Evolutionary conservation across 169 alveolate genomes (phyloP), one percentile per base, ranked within the genome.

Genomic region (Blepharisma undulans): DNA sequence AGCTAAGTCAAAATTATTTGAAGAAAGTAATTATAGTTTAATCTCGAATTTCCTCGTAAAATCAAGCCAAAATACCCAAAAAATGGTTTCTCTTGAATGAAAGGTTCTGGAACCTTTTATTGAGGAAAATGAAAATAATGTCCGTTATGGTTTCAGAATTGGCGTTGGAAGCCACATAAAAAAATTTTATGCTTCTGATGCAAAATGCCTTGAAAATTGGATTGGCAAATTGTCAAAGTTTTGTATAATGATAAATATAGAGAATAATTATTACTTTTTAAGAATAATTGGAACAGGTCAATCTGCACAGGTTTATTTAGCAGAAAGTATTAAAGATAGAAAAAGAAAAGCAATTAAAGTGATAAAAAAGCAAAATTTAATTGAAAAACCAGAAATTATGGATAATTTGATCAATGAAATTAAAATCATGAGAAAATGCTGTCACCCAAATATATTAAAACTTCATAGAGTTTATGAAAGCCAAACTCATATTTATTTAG

Each of bases 341-440:
- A 74, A 74, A 6, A 18, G 18, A 22, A 14, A 74, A 18, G 29
- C 80, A 6, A 29, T 74, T 22, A 74, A 74, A 29, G 29, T 25
- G 8, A 25, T 74, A 0, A 4, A 10, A 2, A 74, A 74, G 10
- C 8, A 2, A 2, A 30, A 32, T 2, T 33, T 79, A n/a, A 16
- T 5, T 2, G 80, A 74, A 74, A 74, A 74, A 10, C 80, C 36
- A 4, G 34, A n/a, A 1, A 32, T 25, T 32, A 2, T 74, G 10
- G 16, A 18, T 19, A 99, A 98, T 72, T 97, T 97, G 34, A 98
- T 96, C 74, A 93, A 98, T 61, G 99, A 98, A 92, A 97, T 98
- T 72, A 96, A 96, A 80, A 98, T 98, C 27, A 93, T 98, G 84
- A 96, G 95, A 91, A 12, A 48, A 34, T 90, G 96, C 8, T 21